phyloP scores from a whole-genome alignment of 2,329 filamentous ascomycete species.

The Ophiostoma triangulosporum region DNA sequence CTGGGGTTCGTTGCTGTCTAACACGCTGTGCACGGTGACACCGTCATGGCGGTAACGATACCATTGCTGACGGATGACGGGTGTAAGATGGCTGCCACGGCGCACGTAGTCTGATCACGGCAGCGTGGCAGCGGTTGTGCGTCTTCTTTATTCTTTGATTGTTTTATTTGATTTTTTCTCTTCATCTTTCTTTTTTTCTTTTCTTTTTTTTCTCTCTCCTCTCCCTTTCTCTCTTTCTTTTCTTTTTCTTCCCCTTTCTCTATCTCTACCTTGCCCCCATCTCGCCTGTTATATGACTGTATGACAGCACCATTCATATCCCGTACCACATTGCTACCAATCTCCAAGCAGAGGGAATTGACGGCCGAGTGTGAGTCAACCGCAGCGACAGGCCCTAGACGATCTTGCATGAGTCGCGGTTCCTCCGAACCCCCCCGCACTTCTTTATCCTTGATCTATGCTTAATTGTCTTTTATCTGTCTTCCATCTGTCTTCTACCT shows the following conservation, averaged over 20 bases:
- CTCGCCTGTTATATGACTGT: no score
- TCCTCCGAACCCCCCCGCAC: not conserved
- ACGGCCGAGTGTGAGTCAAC: not conserved
- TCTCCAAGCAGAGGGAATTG: not conserved
- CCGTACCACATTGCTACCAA: not conserved
- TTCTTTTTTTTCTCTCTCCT: not conserved
- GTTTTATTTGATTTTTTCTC: not conserved
- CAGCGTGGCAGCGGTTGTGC: not conserved
- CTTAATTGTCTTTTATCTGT: not conserved
- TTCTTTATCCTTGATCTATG: not conserved
- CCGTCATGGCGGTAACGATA: not conserved
- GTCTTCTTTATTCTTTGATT: not conserved
- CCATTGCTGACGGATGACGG: not conserved
- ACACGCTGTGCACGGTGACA: not conserved
- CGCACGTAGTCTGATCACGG: not conserved
- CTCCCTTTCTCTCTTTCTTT: no score
- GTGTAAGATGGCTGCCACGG: not conserved
- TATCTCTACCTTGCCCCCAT: no score
- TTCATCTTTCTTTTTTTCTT: not conserved
- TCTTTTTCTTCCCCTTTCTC: no score
- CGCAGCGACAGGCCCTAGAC: not conserved
- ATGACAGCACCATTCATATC: not conserved
- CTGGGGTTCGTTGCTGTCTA: not conserved
- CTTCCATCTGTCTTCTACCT: no score
- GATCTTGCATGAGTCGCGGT: not conserved